A percentile compares a stretch with the other conserved stretches of the same genome.
Evolutionary conservation across 2,329 filamentous ascomycete genomes (phyloP).

Genomic region (Ophiostoma quercus): DNA sequence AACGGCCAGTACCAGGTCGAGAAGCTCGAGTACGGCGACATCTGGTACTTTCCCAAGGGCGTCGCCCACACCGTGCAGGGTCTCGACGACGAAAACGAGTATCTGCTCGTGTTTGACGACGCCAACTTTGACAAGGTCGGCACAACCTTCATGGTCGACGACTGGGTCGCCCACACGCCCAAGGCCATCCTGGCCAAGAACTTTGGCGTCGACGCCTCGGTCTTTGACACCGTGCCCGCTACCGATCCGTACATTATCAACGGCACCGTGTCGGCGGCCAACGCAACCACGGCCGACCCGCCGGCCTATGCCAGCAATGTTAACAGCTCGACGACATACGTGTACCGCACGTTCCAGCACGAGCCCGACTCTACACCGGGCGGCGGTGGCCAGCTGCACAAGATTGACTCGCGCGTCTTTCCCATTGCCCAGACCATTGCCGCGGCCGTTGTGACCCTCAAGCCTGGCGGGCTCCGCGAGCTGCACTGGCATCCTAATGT

Average conservation of each 20-base stretch:
- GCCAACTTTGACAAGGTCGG: conserved; percentile 60
- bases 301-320: conserved; percentile 17
- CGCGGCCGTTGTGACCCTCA: conserved; percentile 57
- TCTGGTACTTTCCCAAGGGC: conserved; percentile 51
- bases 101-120: conserved; percentile 58
- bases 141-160: conserved; percentile 66
- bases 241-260: conserved; percentile 58
- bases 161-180: conserved; percentile 65
- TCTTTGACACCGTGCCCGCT: conserved; percentile 55
- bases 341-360: conserved; percentile 56
- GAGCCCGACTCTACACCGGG: conserved; percentile 36
- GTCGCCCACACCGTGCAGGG: conserved; percentile 51
- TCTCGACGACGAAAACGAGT: conserved; percentile 51
- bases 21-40: conserved; percentile 52
- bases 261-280: conserved; percentile 45
- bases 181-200: conserved; percentile 60
- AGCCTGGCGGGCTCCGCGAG: conserved; percentile 42
- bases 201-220: conserved; percentile 56
- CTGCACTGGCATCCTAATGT: not conserved
- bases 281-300: conserved; percentile 34
- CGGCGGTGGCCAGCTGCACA: conserved; percentile 48
- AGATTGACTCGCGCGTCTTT: conserved; percentile 63
- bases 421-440: conserved; percentile 61
- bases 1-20: conserved; percentile 52
- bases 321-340: conserved; percentile 38